Evolutionary conservation across 2,329 filamentous ascomycete genomes (phyloP).

Genomic region (Thermoascus crustaceus): DNA sequence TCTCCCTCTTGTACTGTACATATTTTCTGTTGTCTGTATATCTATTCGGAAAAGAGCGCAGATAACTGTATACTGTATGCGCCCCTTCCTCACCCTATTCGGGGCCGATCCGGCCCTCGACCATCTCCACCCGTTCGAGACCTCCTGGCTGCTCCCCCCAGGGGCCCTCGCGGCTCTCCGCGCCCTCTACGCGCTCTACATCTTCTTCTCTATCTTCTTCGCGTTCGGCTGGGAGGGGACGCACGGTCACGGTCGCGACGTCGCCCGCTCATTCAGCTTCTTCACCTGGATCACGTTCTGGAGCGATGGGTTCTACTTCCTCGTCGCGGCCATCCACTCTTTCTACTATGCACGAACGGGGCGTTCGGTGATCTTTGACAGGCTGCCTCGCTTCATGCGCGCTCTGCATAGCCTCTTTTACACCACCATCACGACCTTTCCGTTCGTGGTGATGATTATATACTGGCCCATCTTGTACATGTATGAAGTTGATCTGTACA

Average conservation of each 20-base stretch:
- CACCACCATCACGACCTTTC: slow-evolving; percentile 54
- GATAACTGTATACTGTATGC: no score
- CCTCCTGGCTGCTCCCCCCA: slow-evolving; percentile 71
- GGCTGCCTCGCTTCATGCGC: slow-evolving; percentile 54
- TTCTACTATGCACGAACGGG: slow-evolving; percentile 53
- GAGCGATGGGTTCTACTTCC: slow-evolving; percentile 73
- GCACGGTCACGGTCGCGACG: slow-evolving; percentile 41
- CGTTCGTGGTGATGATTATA: slow-evolving; percentile 62
- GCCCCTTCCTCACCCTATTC: slow-evolving; percentile 19
- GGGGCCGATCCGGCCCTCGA: slow-evolving; percentile 35
- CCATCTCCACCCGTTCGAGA: slow-evolving; percentile 59
- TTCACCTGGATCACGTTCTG: slow-evolving; percentile 79
- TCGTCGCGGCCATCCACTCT: slow-evolving; percentile 60
- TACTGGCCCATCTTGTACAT: slow-evolving; percentile 59
- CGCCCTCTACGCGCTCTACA: slow-evolving; percentile 49
- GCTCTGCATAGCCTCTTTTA: slow-evolving; percentile 58
- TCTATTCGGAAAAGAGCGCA: no score
- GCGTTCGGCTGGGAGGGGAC: slow-evolving; percentile 58
- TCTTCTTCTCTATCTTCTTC: slow-evolving; percentile 61
- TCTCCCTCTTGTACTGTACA: no score
- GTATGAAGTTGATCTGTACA: slow-evolving; percentile 46
- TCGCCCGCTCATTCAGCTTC: slow-evolving; percentile 61
- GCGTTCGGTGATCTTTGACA: slow-evolving; percentile 47
- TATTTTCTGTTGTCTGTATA: no score
- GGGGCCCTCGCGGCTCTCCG: slow-evolving; percentile 43